Base-by-base conservation (phyloP, 805 yeast species). In the Kodamaea lidongshanica region DNA sequence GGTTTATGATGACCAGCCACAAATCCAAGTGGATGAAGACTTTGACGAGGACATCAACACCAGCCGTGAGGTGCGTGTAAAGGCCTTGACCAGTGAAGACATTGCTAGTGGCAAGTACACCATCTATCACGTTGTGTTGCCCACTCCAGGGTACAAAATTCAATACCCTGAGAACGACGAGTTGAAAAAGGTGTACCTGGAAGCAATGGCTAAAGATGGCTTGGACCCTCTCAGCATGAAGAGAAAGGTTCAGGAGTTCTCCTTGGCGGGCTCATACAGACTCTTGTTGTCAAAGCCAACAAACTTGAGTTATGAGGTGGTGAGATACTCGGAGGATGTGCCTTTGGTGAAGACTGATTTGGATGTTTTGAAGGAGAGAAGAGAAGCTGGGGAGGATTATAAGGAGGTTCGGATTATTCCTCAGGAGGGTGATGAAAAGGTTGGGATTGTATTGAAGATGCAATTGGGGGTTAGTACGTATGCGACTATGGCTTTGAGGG, bases 401-500 rank as follows among this genome's bases (percentile, higher is more conserved):
- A 23, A 23, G 15, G 15, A 23, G 26, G 26, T 10, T 4, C 20
- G 34, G 21, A 30, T 27, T 16, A 32, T 32, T 23, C 15, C 12
- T 7, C 35, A 32, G 19, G 58, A 50, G 9, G 82, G 75, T 5
- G 43, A 41, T 7, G 41, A 38, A 11, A 74, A 71, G 35, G 61
- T 67, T 0, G 96, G 95, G 0, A 74, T 88, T 9, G 67, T 92
- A 4, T 53, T 94, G 35, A 77, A 72, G 42, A 67, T 92, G 68
- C 80, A 77, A 47, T 65, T 92, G 35, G 89, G 87, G 4, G 77
- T 83, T 3, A 81, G 96, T 19, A 79, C 94, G 5, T 92, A 92
- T 54, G 99, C 99, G 2, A 92, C 99, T 0, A 94, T 92, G 98
- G 95, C 95, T 1, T 58, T 92, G 29, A 73, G 98, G 50, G 97